Percentiles rank a stretch among this genome's conserved stretches.
phyloP scores from a whole-genome alignment of 2,329 filamentous ascomycete genomes.

The Aspergillus luchuensis region DNA sequence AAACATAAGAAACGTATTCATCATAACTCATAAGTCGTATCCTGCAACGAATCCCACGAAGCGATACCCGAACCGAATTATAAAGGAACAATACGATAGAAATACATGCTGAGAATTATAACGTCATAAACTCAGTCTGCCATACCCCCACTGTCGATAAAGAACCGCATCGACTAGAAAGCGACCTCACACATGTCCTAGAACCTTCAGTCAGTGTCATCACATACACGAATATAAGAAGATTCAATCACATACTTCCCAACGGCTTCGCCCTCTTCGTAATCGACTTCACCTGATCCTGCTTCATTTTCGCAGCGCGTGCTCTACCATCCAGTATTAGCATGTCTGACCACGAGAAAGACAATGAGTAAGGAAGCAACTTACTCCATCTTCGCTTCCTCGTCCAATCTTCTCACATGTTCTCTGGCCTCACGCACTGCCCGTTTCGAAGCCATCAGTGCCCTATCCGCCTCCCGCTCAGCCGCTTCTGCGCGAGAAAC shows the following conservation, averaged over 20 bases:
- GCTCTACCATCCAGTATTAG: constrained; percentile 38
- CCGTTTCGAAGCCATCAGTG: constrained; percentile 59
- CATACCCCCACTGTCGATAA: too few species aligned
- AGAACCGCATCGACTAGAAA: not conserved
- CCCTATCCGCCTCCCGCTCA: constrained; percentile 66
- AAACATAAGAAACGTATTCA: not conserved
- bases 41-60: not conserved
- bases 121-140: too few species aligned
- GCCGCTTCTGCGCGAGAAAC: constrained; percentile 64
- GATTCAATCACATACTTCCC: constrained; percentile 58
- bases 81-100: too few species aligned
- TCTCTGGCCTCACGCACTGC: constrained; percentile 65
- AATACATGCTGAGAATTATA: too few species aligned
- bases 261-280: constrained; percentile 70
- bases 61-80: too few species aligned
- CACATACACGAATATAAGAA: not conserved
- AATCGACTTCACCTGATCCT: constrained; percentile 64
- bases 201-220: not conserved
- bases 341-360: not conserved
- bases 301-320: constrained; percentile 67
- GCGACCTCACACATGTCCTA: constrained; percentile 1
- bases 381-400: constrained; percentile 65
- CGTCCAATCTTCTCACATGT: constrained; percentile 64
- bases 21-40: not conserved
- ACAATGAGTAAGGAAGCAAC: constrained; percentile 8